Evolutionary conservation across 1,139 yeast species (phyloP).

Genomic region (Hansenula sp.): DNA sequence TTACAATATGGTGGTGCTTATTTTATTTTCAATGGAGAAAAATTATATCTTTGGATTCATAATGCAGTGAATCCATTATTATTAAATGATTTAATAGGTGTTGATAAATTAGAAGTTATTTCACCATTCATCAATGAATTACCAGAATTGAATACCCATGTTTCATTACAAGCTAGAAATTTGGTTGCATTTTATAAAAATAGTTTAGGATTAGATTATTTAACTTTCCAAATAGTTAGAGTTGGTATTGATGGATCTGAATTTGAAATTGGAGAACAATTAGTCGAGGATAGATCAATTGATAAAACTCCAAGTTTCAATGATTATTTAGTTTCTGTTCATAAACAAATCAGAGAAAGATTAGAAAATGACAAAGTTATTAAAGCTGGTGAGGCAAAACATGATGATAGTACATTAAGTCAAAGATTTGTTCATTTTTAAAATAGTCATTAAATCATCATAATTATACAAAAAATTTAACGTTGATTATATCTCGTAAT

Average conservation of each 20-base stretch:
- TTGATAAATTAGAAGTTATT: constrained; percentile 34
- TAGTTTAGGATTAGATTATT: constrained; percentile 37
- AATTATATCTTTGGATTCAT: constrained; percentile 66
- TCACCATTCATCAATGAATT: constrained; percentile 48
- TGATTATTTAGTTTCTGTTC: constrained; percentile 59
- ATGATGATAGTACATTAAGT: constrained; percentile 25
- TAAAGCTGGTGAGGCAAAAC: constrained; percentile 15
- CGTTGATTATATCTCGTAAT: not conserved
- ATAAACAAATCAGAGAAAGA: constrained; percentile 53
- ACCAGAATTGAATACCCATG: constrained; percentile 67
- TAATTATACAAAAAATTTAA: no score
- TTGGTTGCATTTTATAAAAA: constrained; percentile 47
- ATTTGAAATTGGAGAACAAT: constrained; percentile 49
- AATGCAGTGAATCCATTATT: constrained; percentile 64
- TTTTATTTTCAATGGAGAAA: constrained; percentile 65
- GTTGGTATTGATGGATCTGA: constrained; percentile 61
- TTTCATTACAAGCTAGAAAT: constrained; percentile 65
- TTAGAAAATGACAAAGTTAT: constrained; percentile 35
- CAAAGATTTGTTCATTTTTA: constrained; percentile 25
- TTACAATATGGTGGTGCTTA: constrained; percentile 73
- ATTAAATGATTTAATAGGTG: constrained; percentile 73
- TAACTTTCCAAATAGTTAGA: constrained; percentile 58
- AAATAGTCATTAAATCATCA: not conserved
- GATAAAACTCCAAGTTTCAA: constrained; percentile 46
- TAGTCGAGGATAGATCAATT: constrained; percentile 73